phyloP scores from a whole-genome alignment of 192 early-diverging fungal genomes.

The Linnemannia schmuckeri region DNA sequence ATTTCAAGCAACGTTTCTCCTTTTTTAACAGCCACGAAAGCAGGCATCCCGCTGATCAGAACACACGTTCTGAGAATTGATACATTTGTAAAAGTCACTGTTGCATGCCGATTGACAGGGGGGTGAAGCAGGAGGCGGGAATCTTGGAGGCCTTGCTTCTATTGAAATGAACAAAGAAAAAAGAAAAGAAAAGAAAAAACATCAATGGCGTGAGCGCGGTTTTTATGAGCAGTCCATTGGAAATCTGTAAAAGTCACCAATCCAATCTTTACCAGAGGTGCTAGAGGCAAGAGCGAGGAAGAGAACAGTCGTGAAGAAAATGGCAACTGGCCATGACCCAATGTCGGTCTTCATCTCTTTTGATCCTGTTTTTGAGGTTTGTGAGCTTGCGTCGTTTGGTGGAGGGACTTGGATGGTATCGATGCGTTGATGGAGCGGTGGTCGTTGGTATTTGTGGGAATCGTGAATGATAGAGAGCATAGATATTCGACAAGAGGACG shows the following conservation, averaged over 20 bases:
- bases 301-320: neutral
- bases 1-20: neutral
- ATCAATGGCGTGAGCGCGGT: neutral
- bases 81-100: conserved; percentile 42
- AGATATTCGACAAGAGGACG: too few species aligned
- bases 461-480: neutral
- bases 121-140: conserved; percentile 13
- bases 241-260: too few species aligned
- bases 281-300: neutral
- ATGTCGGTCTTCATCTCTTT: conserved; percentile 5
- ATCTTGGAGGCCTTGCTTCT: neutral
- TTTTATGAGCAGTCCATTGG: too few species aligned
- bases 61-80: conserved; percentile 2
- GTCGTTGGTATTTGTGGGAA: neutral
- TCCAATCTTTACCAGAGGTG: neutral
- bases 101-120: conserved; percentile 37
- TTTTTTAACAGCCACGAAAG: neutral
- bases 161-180: neutral
- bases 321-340: neutral
- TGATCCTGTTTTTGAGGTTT: neutral
- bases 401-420: neutral
- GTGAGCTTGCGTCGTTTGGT: neutral
- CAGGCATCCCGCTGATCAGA: conserved; percentile 2
- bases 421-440: too few species aligned
- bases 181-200: neutral